Evolutionary conservation across 192 early-diverging fungal species (phyloP), one percentile per base, ranked within the genome.

Genomic region (Backusella tarrabulga): DNA sequence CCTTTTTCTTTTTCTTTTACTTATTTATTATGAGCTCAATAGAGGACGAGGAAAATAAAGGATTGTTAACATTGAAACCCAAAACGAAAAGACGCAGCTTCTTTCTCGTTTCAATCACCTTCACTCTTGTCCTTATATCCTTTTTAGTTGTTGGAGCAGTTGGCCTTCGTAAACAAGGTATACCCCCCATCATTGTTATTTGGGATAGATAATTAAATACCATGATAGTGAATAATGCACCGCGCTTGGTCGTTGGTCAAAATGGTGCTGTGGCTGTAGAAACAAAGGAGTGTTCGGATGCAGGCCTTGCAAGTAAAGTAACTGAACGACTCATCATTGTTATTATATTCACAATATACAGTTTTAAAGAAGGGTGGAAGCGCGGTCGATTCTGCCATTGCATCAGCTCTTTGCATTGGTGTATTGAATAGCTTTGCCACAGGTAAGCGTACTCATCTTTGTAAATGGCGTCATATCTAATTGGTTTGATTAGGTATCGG

Each of bases 371-470:
- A 92, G 17, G 95, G 95, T 72, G 97, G 97, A 44, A 94, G 90
- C 42, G 95, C 97, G 2, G 91, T 96, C 0, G 97, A 99, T 82
- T 91, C 95, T 0, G 91, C 94, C 14, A 90, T 99, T 46, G 96
- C 96, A 2, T 88, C 95, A 42, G 87, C 93, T 9, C 85, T 97
- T 19, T 97, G 97, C 77, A 87, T 96, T 71, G 97, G 95, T 56
- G 89, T 93, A n/a, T 90, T 97, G 29, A 93, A 97, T 78, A 91
- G 87, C 54, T 96, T 95, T 83, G 92, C 93, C 17, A 90, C 91
- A 21, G 97, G 97, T 36, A 21, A 9, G 23, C 11, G 17, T 12
- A 15, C 40, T 34, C 4, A 72, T 69, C 6, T 26, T 21, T 44
- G 26, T 32, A 63, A 60, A 54, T 77, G 71, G 71, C 71, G 71